Evolutionary conservation across 371 early-diverging fungal species (phyloP), one percentile per base, ranked within the genome.

Genomic region (Apophysomyces trapeziformis): DNA sequence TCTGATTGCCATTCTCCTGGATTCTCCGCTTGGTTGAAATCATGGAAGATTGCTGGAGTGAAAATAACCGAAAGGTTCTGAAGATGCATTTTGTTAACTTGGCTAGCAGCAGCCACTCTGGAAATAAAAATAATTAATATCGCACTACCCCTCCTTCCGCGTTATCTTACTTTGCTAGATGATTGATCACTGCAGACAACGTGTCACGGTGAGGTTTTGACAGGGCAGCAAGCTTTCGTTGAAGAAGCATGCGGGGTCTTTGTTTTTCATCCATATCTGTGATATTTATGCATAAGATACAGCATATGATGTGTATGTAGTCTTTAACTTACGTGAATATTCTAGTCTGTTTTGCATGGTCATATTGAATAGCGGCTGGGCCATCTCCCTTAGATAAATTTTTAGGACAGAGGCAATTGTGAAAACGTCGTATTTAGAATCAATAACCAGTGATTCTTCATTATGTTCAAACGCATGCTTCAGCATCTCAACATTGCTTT

Each of bases 21-120:
- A 16, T 68, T 70, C 35, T 78, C 76, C 38, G 80, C 83, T 54
- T 82, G 83, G 61, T 84, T 84, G 21, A 80, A 81, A 35, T 87
- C 88, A 39, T 87, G 88, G 70, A 87, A 87, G 26, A 87, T 78
- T 0, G 85, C 85, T 0, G 88, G 88, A n/a, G 88, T 85, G 57
- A 86, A 87, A 26, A 87, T 79, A 54, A 86, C 71, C 0, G 83
- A 80, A 7, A 87, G 44, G 57, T 87, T 87, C 21, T 83, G 81
- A 5, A 87, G 68, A 8, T 73, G 82, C 86, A 87, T 87, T 65
- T 86, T 87, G 72, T 87, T 87, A 8, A 77, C 61, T 5, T 82
- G 72, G 4, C 83, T 79, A 18, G 76, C 60, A 0, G 71, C 72
- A 44, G 75, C 73, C 0, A 85, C 77, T 57, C 85, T 87, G 61